Evolutionary conservation across 2,329 filamentous ascomycete genomes (phyloP).

Genomic region (Thielaviopsis musarum): DNA sequence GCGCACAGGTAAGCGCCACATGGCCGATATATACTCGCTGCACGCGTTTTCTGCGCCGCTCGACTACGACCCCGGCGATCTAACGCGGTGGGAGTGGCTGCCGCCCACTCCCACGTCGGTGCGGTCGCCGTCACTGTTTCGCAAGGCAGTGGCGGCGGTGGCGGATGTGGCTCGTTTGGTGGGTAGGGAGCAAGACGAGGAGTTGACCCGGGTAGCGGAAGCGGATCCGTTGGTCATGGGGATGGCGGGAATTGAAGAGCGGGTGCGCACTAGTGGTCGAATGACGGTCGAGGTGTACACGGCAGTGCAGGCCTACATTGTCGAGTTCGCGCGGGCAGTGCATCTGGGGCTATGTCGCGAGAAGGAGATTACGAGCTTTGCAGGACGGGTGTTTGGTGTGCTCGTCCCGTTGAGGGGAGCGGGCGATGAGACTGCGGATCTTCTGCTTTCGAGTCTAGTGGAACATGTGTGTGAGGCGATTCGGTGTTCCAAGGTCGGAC

Average conservation of each 20-base stretch:
- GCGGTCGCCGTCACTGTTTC: background rate
- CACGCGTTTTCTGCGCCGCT: slow-evolving; percentile 24
- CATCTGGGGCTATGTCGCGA: slow-evolving; percentile 8
- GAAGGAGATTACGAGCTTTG: slow-evolving; percentile 8
- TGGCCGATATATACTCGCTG: slow-evolving; percentile 30
- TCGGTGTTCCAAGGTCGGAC: slow-evolving; percentile 1
- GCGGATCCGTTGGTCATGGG: slow-evolving; percentile 4
- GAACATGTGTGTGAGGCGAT: slow-evolving; percentile 6
- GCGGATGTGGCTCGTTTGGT: background rate
- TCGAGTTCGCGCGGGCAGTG: slow-evolving; percentile 5
- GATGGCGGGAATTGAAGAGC: background rate
- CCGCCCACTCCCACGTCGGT: slow-evolving; percentile 30
- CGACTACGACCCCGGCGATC: slow-evolving; percentile 22
- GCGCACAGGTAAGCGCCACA: slow-evolving; percentile 34
- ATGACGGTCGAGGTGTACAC: slow-evolving; percentile 2
- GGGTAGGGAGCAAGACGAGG: too few species aligned
- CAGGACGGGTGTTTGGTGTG: background rate
- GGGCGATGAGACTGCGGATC: background rate
- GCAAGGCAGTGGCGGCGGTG: background rate
- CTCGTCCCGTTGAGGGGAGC: background rate
- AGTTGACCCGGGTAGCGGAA: too few species aligned
- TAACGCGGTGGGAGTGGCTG: slow-evolving; percentile 34
- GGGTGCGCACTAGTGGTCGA: background rate
- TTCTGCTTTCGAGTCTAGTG: slow-evolving; percentile 4
- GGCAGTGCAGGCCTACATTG: slow-evolving; percentile 1